Evolutionary conservation across 257 asterid genomes (phyloP).

Genomic region (Plantago ovata): DNA sequence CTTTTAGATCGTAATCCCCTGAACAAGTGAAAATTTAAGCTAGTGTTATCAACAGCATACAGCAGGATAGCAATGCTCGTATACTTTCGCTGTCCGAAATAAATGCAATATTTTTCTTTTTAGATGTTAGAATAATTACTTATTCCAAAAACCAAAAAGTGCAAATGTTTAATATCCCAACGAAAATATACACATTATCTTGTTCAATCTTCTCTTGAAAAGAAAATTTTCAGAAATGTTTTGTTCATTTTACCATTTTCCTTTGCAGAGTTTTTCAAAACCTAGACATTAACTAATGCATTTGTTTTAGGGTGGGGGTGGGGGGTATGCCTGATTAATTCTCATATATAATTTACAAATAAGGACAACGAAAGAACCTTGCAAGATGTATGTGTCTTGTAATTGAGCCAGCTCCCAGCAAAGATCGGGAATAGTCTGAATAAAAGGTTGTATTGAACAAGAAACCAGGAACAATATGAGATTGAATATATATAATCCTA

Average conservation of each 20-base stretch:
- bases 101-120: too few relatives aligned
- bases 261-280: too few relatives aligned
- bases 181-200: too few relatives aligned
- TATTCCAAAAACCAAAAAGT: too few relatives aligned
- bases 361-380: conserved; percentile 48
- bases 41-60: conserved; percentile 17
- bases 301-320: too few relatives aligned
- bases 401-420: conserved; percentile 98
- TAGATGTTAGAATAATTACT: too few relatives aligned
- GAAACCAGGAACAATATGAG: conserved; percentile 3
- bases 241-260: too few relatives aligned
- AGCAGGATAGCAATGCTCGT: not conserved
- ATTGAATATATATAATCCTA: not conserved
- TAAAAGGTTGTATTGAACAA: conserved; percentile 26
- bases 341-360: conserved; percentile 13
- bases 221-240: too few relatives aligned
- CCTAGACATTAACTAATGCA: too few relatives aligned
- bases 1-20: conserved; percentile 99
- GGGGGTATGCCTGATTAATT: conserved; percentile 7
- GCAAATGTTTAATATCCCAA: too few relatives aligned
- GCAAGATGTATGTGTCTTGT: conserved; percentile 94
- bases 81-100: too few relatives aligned
- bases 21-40: conserved; percentile 16
- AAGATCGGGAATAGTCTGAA: conserved; percentile 89
- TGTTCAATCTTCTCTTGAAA: too few relatives aligned